Conservation (phyloP, 176 grass and related monocot genomes). For the Eremochloa ophiuroides region DNA sequence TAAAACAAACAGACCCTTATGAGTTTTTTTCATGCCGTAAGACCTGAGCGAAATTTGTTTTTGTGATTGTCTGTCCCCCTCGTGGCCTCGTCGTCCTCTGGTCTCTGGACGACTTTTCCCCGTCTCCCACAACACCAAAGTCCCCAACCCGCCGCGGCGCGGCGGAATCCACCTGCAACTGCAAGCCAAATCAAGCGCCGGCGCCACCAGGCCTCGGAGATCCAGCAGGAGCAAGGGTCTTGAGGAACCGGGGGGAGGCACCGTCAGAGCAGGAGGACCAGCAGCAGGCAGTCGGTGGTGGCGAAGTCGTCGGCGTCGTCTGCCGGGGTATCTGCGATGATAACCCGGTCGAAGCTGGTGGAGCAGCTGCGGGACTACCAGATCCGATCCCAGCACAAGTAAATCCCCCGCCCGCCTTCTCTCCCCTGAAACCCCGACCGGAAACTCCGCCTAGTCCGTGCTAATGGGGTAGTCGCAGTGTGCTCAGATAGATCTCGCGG, state of each 20-base stretch:
- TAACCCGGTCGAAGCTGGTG: constrained; percentile 97
- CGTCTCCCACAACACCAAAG: not conserved
- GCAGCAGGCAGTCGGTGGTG: constrained; percentile 12
- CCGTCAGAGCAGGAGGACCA: not conserved
- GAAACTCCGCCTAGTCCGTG: constrained; percentile 1
- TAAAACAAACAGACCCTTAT: too few species aligned
- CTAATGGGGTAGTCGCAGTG: not conserved
- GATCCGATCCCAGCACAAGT: constrained; percentile 99
- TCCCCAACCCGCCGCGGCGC: not conserved
- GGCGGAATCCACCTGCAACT: constrained; percentile 10
- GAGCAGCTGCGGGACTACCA: constrained; percentile 97
- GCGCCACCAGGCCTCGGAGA: constrained; percentile 9
- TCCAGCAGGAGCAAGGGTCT: constrained; percentile 18
- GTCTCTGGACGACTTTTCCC: constrained; percentile 17
- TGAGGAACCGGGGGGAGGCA: not conserved
- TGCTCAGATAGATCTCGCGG: constrained; percentile 47
- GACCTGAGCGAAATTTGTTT: not conserved
- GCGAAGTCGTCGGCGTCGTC: constrained; percentile 26
- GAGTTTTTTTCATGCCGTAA: not conserved
- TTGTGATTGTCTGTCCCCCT: not conserved
- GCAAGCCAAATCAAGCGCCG: not conserved
- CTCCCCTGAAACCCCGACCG: not conserved
- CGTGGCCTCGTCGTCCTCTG: constrained; percentile 2
- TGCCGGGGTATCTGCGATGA: constrained; percentile 59
- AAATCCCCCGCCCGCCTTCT: constrained; percentile 1